Conservation (phyloP, 2,329 filamentous ascomycete genomes). For the Aspergillus chevalieri region DNA sequence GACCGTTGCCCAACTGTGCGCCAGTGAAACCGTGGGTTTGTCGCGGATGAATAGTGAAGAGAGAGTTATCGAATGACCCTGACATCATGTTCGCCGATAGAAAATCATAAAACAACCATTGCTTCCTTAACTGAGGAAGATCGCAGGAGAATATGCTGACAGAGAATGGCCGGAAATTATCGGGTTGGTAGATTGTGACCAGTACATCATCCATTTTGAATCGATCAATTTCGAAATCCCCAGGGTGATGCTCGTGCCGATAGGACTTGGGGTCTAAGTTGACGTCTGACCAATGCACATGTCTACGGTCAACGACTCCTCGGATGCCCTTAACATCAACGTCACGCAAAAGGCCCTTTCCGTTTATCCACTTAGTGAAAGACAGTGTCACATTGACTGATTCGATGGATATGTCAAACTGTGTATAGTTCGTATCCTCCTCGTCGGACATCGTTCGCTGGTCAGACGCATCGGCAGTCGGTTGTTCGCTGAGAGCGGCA, state of each 20-base stretch:
- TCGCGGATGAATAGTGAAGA: conserved; percentile 94
- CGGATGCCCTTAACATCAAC: conserved; percentile 92
- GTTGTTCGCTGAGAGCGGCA: conserved; percentile 47
- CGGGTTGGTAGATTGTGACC: conserved; percentile 84
- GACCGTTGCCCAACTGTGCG: conserved; percentile 51
- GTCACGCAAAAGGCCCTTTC: conserved; percentile 82
- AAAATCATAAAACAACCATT: conserved; percentile 98
- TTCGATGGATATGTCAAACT: conserved; percentile 91
- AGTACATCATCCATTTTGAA: conserved; percentile 95
- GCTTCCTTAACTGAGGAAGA: conserved; percentile 83
- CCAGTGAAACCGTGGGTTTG: conserved; percentile 78
- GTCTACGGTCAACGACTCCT: conserved; percentile 85
- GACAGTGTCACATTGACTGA: conserved; percentile 95
- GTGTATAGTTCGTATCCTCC: conserved; percentile 94
- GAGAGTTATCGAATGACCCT: conserved; percentile 86
- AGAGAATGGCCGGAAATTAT: conserved; percentile 86
- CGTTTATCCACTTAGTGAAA: conserved; percentile 99
- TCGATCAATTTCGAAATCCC: conserved; percentile 93
- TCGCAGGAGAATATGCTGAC: conserved; percentile 96
- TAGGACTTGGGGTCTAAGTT: conserved; percentile 77
- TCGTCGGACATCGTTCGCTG: conserved; percentile 39
- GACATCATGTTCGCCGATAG: conserved; percentile 93
- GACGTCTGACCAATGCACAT: conserved; percentile 64
- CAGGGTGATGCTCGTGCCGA: conserved; percentile 77
- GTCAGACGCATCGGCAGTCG: conserved; percentile 35